phyloP scores from a whole-genome alignment of 2,329 filamentous ascomycete species.

The Pseudogymnoascus destructans region DNA sequence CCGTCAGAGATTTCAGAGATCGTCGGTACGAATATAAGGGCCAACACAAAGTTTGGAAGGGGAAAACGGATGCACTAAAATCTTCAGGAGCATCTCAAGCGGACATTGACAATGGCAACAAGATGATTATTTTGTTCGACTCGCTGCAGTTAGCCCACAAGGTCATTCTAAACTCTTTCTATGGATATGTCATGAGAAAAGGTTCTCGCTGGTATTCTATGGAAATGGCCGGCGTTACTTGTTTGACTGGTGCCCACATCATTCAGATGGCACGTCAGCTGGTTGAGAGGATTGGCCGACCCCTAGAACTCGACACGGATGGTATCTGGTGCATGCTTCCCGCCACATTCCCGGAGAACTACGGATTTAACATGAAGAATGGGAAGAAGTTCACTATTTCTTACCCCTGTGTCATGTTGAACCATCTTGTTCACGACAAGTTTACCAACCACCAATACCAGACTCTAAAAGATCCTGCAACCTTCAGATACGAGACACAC shows the following conservation, averaged over 20 bases:
- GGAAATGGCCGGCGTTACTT: conserved; percentile 98
- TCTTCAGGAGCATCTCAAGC: conserved; percentile 58
- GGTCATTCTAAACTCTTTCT: conserved; percentile 98
- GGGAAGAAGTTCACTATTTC: conserved; percentile 96
- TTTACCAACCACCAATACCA: conserved; percentile 99
- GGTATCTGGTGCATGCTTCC: conserved; percentile 99
- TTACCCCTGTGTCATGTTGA: conserved; percentile 98
- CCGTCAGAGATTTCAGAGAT: conserved; percentile 90
- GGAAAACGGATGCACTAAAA: conserved; percentile 80
- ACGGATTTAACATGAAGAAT: conserved; percentile 83
- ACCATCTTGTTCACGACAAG: conserved; percentile 84
- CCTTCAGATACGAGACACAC: conserved; percentile 86
- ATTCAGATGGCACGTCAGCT: conserved; percentile 92
- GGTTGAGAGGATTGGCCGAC: conserved; percentile 84
- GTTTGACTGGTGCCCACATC: conserved; percentile 87
- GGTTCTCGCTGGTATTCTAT: conserved; percentile 98
- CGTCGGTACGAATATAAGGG: conserved; percentile 97
- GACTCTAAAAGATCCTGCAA: conserved; percentile 64
- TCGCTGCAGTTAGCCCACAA: conserved; percentile 95
- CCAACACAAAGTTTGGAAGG: conserved; percentile 96
- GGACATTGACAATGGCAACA: conserved; percentile 89
- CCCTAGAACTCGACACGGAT: conserved; percentile 90
- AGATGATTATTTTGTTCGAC: conserved; percentile 96
- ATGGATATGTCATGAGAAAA: conserved; percentile 98
- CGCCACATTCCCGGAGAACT: conserved; percentile 92